Evolutionary conservation across 140 eudicot genomes (phyloP), one percentile per base, ranked within the genome.

Genomic region (Oenanthe javanica): DNA sequence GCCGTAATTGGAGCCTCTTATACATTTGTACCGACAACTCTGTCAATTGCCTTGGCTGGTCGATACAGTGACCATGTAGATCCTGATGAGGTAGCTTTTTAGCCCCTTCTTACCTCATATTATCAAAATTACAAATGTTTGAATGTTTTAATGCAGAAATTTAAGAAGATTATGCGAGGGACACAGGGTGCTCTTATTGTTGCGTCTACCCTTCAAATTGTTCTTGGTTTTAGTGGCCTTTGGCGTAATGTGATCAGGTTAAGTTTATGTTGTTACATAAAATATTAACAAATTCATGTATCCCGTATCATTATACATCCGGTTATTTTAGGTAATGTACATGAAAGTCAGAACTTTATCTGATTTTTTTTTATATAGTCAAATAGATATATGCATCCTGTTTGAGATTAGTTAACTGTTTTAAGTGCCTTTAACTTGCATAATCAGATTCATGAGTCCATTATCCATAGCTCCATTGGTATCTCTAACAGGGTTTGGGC

Each of bases 1-100:
- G 99, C 97, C 82, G 97, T 92, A 4, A 88, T 95, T 23, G 99
- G 97, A 72, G 99, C 92, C 75, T 95, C 97, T 13, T 95, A 83
- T 55, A 95, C 99, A 1, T 95, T 84, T 49, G 86, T 95, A 19
- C 95, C 97, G 12, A 85, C 99, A 15, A 95, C 99, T 25, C 75
- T 95, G 59, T 95, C 97, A 5, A 92, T 95, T 78, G 81, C 92
- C 76, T 87, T 90, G 83, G 91, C 97, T 18, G 90, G 82, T 76
- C 90, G 99, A 80, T 95, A 92, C 75, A 84, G 64, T 59, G 89
- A 84, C 87, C 81, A 90, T 61, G 48, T 86, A 9, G 92, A 92
- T 82, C 99, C 99, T 84, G 81, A 76, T 23, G 89, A 87, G 98
- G 98, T 82, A 75, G 83, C 59, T 54, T 12, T 13, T 15, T 66